Percentiles rank a stretch among this genome's conserved stretches.
phyloP scores from a whole-genome alignment of 164 flowering plant genomes.

The Kalanchoe fedtschenkoi region DNA sequence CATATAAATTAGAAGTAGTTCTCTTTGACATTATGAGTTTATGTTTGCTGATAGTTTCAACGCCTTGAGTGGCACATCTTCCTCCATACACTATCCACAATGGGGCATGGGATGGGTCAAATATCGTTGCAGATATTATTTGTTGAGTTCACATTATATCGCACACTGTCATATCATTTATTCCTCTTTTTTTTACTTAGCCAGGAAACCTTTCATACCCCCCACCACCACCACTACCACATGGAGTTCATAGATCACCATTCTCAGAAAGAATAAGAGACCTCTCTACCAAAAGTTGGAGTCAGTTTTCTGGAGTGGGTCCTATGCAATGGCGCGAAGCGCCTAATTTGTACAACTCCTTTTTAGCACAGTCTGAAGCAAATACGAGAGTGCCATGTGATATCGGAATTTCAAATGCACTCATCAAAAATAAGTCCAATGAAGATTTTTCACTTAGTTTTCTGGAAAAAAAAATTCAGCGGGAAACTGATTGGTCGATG shows the following conservation, averaged over 20 bases:
- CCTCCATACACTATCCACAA: too few species aligned
- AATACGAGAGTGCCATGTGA: conserved; percentile 36
- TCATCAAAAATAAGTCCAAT: conserved; percentile 20
- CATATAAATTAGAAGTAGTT: too few species aligned
- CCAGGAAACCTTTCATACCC: not conserved
- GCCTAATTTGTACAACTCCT: conserved; percentile 37
- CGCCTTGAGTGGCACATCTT: too few species aligned
- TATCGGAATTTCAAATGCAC: conserved; percentile 24
- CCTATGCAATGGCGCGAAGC: conserved; percentile 60
- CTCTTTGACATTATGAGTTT: too few species aligned
- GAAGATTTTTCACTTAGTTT: conserved; percentile 27
- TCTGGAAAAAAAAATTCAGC: conserved; percentile 32
- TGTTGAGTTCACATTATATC: not conserved
- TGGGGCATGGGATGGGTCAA: too few species aligned
- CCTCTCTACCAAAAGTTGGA: conserved; percentile 48
- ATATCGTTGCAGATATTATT: not conserved
- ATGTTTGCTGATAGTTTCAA: too few species aligned
- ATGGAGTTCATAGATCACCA: conserved; percentile 21
- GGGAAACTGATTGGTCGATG: conserved; percentile 33
- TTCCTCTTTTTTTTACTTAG: not conserved
- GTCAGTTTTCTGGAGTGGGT: conserved; percentile 42
- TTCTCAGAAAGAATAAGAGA: conserved; percentile 52
- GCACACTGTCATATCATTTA: not conserved
- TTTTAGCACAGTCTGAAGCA: conserved; percentile 32
- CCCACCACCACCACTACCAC: too few species aligned